Evolutionary conservation across 2,329 filamentous ascomycete species (phyloP), one percentile per base, ranked within the genome.

Genomic region (Dactylellina leptospora): DNA sequence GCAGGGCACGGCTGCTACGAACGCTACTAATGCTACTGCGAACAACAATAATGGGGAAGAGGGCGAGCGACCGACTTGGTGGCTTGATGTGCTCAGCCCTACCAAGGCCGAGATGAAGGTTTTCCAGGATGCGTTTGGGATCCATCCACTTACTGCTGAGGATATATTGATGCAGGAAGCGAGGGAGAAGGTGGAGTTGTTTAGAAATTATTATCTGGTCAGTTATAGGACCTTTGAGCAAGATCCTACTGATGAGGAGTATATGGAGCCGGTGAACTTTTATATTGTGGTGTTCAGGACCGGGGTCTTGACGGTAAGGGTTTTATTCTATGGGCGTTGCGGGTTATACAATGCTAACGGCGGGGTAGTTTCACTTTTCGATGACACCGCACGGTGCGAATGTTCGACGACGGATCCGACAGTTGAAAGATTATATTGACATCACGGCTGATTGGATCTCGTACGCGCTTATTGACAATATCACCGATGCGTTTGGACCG

Each of bases 401-500:
- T 75, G 95, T 99, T 23, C 88, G 93, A 75, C 92, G 90, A 83
- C 88, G 95, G 80, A 97, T 99, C 77, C 89, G 91, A 22, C 90
- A 92, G 76, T 84, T 99, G 62, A 93, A 96, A 78, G 95, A 99
- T 78, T 97, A 97, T 78, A 90, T 97, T 77, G 89, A 93, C 73
- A 85, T 99, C 38, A 96, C 92, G 78, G 93, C 92, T 76, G 95
- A 99, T 81, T 99, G 96, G 93, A 96, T 97, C 76, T 99, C 95
- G 83, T 99, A 99, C 79, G 95, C 95, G 44, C 85, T 99, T 64
- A 91, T 89, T 79, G 95, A 99, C 80, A 92, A 99, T 78, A 99
- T 99, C 78, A 95, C 97, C 71, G 95, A 99, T 82, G 91, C 88
- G 20, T 99, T 97, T 78, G 93, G 90, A 0, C 93, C 93, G 11